A percentile compares a stretch with the other conserved stretches of the same genome.
These are phyloP conservation scores for Parsonsia alboflavescens DNA, from an alignment of 257 asterid species.

Conservation along the genomic window DNA sequence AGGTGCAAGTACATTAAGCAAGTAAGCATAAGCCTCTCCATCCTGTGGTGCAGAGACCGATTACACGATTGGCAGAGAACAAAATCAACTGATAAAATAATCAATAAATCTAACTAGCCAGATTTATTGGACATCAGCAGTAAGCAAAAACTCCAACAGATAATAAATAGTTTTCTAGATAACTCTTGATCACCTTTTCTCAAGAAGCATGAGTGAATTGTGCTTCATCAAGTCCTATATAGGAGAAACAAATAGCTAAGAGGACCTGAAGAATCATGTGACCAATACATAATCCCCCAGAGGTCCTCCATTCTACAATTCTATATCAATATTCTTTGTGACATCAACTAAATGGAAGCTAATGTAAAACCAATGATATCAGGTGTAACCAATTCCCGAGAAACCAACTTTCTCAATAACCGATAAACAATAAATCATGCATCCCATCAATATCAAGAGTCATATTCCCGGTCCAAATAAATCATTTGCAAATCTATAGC, in stretches of 20 bases:
- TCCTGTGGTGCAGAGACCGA: constrained; percentile 49
- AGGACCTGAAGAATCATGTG: background rate
- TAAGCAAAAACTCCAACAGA: background rate
- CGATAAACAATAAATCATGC: background rate
- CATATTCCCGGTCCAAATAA: background rate
- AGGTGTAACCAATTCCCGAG: background rate
- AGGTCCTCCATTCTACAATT: background rate
- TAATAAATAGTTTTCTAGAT: background rate
- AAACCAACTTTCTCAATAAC: background rate
- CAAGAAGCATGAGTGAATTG: background rate
- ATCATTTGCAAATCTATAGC: background rate
- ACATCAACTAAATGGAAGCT: background rate
- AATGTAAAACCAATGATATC: background rate
- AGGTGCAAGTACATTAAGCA: constrained; percentile 96
- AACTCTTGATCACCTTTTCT: background rate
- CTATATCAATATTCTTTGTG: background rate
- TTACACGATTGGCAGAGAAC: constrained; percentile 10
- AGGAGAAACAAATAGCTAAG: background rate
- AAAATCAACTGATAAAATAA: background rate
- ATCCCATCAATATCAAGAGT: background rate
- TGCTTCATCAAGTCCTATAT: background rate
- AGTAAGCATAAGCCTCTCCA: constrained; percentile 95
- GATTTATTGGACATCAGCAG: background rate
- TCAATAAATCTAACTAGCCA: background rate
- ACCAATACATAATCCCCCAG: background rate